Conservation (phyloP, 176 grass and related monocot species). For the Bonia amplexicaulis region DNA sequence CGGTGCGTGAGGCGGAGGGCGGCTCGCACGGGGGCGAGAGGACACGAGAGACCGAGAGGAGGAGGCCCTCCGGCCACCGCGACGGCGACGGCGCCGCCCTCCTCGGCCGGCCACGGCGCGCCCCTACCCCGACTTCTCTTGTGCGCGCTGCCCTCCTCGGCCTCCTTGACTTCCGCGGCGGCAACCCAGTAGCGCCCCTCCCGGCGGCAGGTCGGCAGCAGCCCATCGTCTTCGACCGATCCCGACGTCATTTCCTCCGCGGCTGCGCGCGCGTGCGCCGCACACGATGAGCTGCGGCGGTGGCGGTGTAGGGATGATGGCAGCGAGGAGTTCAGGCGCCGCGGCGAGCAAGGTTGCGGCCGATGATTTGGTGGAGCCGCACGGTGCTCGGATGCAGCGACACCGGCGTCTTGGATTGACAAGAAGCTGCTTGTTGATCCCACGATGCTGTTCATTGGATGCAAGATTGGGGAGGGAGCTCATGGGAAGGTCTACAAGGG, state of each 20-base stretch:
- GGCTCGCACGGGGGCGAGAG: too few relatives aligned
- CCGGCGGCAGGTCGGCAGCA: too few relatives aligned
- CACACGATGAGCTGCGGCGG: conserved; percentile 59
- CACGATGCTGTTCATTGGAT: conserved; percentile 68
- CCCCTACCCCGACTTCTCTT: too few relatives aligned
- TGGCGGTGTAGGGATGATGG: conserved; percentile 36
- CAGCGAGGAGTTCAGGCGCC: conserved; percentile 38
- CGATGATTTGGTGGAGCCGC: conserved; percentile 35
- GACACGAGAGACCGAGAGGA: too few relatives aligned
- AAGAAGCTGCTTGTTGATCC: conserved; percentile 93
- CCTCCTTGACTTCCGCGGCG: too few relatives aligned
- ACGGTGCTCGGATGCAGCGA: conserved; percentile 27
- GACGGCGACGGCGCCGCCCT: too few relatives aligned
- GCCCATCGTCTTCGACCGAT: too few relatives aligned
- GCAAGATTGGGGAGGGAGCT: conserved; percentile 95
- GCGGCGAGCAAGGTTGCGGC: conserved; percentile 52
- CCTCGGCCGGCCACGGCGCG: too few relatives aligned
- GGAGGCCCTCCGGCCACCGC: too few relatives aligned
- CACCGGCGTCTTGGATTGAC: conserved; percentile 49
- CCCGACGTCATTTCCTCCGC: conserved; percentile 14
- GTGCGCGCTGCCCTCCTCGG: too few relatives aligned
- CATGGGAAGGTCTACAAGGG: conserved; percentile 98
- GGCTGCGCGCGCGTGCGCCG: conserved; percentile 14
- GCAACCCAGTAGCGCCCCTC: too few relatives aligned
- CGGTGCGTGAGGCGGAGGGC: too few relatives aligned